Evolutionary conservation across 768 basidiomycete genomes (phyloP), one percentile per base, ranked within the genome.

Genomic region (Rhizopogon vinicolor): DNA sequence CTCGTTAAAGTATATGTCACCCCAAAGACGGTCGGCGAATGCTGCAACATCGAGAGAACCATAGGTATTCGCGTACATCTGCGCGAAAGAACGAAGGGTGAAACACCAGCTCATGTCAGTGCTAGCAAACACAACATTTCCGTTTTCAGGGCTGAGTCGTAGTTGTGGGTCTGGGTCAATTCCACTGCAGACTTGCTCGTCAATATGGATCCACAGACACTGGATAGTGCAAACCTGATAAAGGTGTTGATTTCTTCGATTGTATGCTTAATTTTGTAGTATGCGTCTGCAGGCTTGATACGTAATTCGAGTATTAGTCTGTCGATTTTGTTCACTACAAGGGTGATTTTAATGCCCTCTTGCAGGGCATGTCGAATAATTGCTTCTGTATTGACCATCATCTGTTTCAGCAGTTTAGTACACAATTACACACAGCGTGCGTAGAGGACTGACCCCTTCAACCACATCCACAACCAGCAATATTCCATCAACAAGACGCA

Each of bases 61-160:
- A 65, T 87, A 98, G 1, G 92, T 89, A 64, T 97, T 89, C 6
- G 92, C 87, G 70, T 99, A 99, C 88, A 98, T 90, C 70, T 91
- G 84, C 5, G 97, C 93, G 67, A 98, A 99, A 7, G 95, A 95
- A 37, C 80, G 80, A 42, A 98, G 75, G 3, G 97, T 98, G 70
- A 98, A 98, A 68, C 92, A 96, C 92, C 95, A 99, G 45, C 84
- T 87, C 93, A 98, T 96, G 67, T 96, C 92, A 0, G 95, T 87
- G 64, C 93, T 95, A 41, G 94, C 95, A 65, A 99, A 99, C 1
- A 95, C 92, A 41, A 99, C 94, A 64, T 99, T 99, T 43, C 95
- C 96, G 41, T 83, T 82, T 68, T 99, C 97, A 2, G 97, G 97
- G 61, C 93, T 96, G 45, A 99, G 71, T 43, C 97, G 84, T 45